A percentile compares a stretch with the other conserved stretches of the same genome.
phyloP scores from a whole-genome alignment of 768 basidiomycete genomes.

The Phaffia australis region DNA sequence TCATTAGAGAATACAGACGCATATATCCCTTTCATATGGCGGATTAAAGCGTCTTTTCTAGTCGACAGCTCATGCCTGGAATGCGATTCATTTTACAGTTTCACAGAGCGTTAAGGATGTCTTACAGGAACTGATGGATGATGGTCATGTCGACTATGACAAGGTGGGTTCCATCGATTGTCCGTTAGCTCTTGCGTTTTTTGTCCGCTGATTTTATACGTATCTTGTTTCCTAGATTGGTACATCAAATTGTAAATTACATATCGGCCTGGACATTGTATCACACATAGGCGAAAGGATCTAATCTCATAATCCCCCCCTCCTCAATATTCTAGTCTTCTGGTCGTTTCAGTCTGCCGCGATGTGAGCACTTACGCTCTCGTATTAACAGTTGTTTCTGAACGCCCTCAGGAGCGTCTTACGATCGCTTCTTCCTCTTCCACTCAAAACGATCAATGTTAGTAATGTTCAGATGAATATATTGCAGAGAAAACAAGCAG shows the following conservation, averaged over 20 bases:
- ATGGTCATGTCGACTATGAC: slow-evolving; percentile 72
- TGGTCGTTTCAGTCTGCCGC: slow-evolving; percentile 16
- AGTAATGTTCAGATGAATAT: slow-evolving; percentile 7
- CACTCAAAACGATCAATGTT: no score
- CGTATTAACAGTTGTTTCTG: neutral
- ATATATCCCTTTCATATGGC: neutral
- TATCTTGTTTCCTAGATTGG: slow-evolving; percentile 41
- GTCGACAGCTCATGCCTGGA: no score
- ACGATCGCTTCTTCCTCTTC: no score
- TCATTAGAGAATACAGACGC: neutral
- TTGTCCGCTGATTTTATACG: neutral
- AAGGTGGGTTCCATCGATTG: slow-evolving; percentile 48
- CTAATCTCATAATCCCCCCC: no score
- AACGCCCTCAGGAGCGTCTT: neutral
- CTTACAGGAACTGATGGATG: slow-evolving; percentile 72
- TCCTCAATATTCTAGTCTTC: neutral
- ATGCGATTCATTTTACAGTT: slow-evolving; percentile 43
- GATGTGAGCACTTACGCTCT: neutral
- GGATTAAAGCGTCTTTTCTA: neutral
- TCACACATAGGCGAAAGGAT: no score
- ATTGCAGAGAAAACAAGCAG: neutral
- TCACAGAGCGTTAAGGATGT: slow-evolving; percentile 88
- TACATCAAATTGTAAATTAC: slow-evolving; percentile 71
- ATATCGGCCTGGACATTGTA: neutral
- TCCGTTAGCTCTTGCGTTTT: neutral